Evolutionary conservation across 2,329 filamentous ascomycete genomes (phyloP).

Genomic region (Aspergillus fructus): DNA sequence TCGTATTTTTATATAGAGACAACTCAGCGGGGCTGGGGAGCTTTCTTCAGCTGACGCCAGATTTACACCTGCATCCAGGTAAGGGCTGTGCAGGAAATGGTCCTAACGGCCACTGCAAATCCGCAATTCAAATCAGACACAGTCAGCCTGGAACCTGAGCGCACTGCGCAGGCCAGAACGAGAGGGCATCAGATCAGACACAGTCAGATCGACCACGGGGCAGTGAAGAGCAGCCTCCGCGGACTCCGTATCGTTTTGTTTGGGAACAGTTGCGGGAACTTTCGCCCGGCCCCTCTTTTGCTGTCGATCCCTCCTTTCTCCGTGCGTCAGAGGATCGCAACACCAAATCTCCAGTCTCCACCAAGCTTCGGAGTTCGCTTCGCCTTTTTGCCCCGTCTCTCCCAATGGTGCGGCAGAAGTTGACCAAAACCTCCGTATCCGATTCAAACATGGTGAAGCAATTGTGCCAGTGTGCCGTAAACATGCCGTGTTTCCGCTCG

Average conservation of each 20-base stretch:
- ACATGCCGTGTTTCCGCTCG: not conserved
- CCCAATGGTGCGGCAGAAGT: not conserved
- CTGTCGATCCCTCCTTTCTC: conserved; percentile 1
- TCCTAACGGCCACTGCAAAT: not conserved
- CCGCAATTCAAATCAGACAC: no score
- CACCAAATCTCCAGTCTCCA: not conserved
- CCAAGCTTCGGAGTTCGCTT: not conserved
- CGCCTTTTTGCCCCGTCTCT: not conserved
- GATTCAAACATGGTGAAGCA: not conserved
- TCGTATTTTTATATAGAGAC: not conserved
- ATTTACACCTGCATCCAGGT: not conserved
- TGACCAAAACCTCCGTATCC: not conserved
- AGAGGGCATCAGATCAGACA: not conserved
- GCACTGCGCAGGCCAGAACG: not conserved
- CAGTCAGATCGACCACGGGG: not conserved
- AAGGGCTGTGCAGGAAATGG: not conserved
- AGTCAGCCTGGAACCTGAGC: not conserved
- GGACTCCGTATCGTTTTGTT: not conserved
- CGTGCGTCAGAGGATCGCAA: not conserved
- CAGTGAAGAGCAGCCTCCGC: not conserved
- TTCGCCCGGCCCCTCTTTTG: not conserved
- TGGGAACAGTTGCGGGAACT: conserved; percentile 1
- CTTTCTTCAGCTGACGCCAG: not conserved
- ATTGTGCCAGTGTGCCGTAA: not conserved
- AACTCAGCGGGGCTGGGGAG: not conserved